A percentile compares a stretch with the other conserved stretches of the same genome.
phyloP scores from a whole-genome alignment of 768 basidiomycete species.

The Hortiboletus flavorubellus region DNA sequence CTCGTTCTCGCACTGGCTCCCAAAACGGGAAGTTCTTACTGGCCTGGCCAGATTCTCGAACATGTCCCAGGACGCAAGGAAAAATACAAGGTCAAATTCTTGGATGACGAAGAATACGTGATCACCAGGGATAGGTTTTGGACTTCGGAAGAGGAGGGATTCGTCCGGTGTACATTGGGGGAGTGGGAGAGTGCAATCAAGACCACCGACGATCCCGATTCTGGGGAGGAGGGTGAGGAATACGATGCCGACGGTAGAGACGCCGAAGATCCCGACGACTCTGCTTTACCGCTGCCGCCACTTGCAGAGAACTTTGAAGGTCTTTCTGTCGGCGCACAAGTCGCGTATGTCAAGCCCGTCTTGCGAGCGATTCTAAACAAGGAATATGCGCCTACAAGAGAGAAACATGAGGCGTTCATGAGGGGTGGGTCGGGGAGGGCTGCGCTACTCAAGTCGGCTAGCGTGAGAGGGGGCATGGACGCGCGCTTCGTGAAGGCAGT shows the following conservation, averaged over 20 bases:
- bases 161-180: constrained; percentile 62
- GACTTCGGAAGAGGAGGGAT: constrained; percentile 55
- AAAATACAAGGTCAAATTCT: constrained; percentile 56
- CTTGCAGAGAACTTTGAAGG: constrained; percentile 46
- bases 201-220: constrained; percentile 25
- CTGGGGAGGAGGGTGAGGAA: constrained; percentile 29
- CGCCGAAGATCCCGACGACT: constrained; percentile 16
- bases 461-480: constrained; percentile 37
- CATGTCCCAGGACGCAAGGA: constrained; percentile 42
- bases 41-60: constrained; percentile 62
- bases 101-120: constrained; percentile 48
- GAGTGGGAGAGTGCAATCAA: constrained; percentile 46
- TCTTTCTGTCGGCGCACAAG: constrained; percentile 54
- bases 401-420: constrained; percentile 53
- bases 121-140: constrained; percentile 53
- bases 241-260: constrained; percentile 31
- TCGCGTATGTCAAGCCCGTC: constrained; percentile 63
- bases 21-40: constrained; percentile 41
- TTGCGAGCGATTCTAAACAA: constrained; percentile 57
- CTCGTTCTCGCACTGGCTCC: constrained; percentile 49
- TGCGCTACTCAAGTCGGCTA: constrained; percentile 29
- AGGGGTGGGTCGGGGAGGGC: constrained; percentile 51
- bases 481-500: constrained; percentile 38
- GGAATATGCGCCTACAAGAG: constrained; percentile 49
- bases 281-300: constrained; percentile 35